Evolutionary conservation across 2,329 filamentous ascomycete genomes (phyloP).

Genomic region (Beauveria australis): DNA sequence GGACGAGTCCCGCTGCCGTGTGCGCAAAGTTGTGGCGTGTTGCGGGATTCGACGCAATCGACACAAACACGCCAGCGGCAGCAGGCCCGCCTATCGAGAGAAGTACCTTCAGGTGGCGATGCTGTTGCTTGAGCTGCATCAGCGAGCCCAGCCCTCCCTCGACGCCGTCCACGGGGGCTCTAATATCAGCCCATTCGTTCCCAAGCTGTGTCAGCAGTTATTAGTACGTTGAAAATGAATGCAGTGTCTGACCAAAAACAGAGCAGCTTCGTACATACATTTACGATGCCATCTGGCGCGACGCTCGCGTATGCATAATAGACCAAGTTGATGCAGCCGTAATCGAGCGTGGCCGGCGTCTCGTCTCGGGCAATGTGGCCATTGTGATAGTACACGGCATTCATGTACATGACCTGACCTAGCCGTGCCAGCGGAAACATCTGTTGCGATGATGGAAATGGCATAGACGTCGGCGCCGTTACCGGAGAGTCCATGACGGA

Average conservation of each 20-base stretch:
- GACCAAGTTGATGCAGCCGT: constrained; percentile 69
- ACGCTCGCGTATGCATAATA: constrained; percentile 79
- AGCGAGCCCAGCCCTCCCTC: constrained; percentile 66
- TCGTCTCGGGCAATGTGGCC: constrained; percentile 64
- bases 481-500: not conserved
- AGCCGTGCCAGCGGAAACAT: not conserved
- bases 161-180: constrained; percentile 63
- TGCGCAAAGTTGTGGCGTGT: constrained; percentile 62
- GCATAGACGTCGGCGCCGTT: not conserved
- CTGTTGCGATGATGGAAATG: not conserved
- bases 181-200: constrained; percentile 69
- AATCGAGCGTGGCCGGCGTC: constrained; percentile 65
- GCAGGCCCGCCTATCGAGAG: constrained; percentile 65
- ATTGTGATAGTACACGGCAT: constrained; percentile 82
- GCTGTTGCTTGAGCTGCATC: constrained; percentile 61
- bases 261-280: constrained; percentile 46
- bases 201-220: constrained; percentile 47
- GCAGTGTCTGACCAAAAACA: too few relatives aligned
- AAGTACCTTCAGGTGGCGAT: constrained; percentile 65
- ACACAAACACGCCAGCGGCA: constrained; percentile 59
- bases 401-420: constrained; percentile 47
- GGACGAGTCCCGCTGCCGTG: constrained; percentile 58
- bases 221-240: not conserved
- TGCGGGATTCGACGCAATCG: constrained; percentile 53
- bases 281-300: constrained; percentile 62